phyloP scores from a whole-genome alignment of 176 grass and related monocot species.

The Oryza punctata region DNA sequence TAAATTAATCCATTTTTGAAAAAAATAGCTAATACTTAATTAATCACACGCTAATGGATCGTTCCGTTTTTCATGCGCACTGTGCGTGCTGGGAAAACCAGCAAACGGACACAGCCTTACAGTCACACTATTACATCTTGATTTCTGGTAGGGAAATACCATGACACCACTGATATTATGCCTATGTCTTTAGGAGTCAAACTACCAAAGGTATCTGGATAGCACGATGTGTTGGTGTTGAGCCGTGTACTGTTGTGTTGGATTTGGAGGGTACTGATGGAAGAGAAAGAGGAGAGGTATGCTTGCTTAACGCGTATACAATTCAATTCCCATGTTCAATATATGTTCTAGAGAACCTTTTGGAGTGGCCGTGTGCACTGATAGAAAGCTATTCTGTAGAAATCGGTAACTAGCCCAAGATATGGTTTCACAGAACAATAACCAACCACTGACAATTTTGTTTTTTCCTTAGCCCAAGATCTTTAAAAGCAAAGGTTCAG shows the following conservation, averaged over 20 bases:
- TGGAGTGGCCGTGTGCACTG: background rate
- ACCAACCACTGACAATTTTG: background rate
- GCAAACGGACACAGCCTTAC: too few relatives aligned
- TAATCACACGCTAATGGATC: too few relatives aligned
- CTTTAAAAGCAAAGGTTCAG: background rate
- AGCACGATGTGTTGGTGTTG: slow-evolving; percentile 67
- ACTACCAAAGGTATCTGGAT: slow-evolving; percentile 99
- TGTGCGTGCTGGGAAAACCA: too few relatives aligned
- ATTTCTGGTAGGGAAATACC: background rate
- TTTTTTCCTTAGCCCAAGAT: background rate
- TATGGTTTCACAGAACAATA: slow-evolving; percentile 5
- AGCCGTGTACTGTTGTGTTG: slow-evolving; percentile 90
- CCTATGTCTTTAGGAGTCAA: slow-evolving; percentile 72
- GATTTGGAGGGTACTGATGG: slow-evolving; percentile 97
- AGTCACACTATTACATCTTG: background rate
- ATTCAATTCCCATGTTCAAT: background rate
- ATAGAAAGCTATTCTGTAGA: background rate
- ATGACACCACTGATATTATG: background rate
- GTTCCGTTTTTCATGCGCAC: too few relatives aligned
- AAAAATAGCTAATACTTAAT: too few relatives aligned
- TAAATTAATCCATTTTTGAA: too few relatives aligned
- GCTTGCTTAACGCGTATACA: background rate
- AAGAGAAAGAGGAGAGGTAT: slow-evolving; percentile 96
- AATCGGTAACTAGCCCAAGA: background rate
- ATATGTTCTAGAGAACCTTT: background rate